A percentile compares a stretch with the other conserved stretches of the same genome.
These are phyloP conservation scores for Thraustochytrium striatum DNA, from an alignment of 352 stramenopile genomes.

Conservation along the genomic window DNA sequence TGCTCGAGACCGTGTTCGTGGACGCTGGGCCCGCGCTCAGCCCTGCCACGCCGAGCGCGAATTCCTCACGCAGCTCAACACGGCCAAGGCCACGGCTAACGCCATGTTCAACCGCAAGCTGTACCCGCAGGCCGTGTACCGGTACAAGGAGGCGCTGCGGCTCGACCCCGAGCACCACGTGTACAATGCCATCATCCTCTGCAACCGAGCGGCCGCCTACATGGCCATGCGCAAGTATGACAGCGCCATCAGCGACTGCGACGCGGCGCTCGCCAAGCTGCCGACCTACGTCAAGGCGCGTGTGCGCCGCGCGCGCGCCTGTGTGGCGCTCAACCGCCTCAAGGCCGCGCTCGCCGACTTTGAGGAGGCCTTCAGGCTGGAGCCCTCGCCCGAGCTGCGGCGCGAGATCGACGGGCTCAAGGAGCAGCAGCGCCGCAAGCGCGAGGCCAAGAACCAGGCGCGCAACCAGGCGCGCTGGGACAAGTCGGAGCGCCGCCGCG, in stretches of 20 bases:
- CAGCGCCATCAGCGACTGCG: neutral
- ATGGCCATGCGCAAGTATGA: slow-evolving; percentile 25
- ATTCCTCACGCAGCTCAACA: neutral
- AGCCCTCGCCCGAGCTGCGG: neutral
- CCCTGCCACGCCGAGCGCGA: neutral
- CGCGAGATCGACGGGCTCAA: neutral
- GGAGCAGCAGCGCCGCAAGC: neutral
- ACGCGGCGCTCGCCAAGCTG: neutral
- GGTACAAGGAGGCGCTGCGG: slow-evolving; percentile 26
- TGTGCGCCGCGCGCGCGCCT: slow-evolving; percentile 22
- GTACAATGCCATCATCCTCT: slow-evolving; percentile 41
- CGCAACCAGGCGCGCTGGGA: neutral
- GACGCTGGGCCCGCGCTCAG: neutral
- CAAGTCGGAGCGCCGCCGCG: slow-evolving; percentile 44
- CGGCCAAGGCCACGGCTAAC: slow-evolving; percentile 1
- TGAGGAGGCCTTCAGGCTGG: neutral
- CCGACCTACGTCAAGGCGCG: slow-evolving; percentile 8
- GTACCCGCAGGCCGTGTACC: neutral
- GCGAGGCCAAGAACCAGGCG: slow-evolving; percentile 37
- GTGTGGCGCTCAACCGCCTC: neutral
- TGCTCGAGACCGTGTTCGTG: neutral
- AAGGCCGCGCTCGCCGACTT: slow-evolving; percentile 21
- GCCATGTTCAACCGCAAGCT: slow-evolving; percentile 1
- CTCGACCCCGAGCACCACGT: slow-evolving; percentile 16
- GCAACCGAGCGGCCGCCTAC: slow-evolving; percentile 25